Evolutionary conservation across 2,329 filamentous ascomycete species (phyloP).

Genomic region (Fusarium odoratissimum): DNA sequence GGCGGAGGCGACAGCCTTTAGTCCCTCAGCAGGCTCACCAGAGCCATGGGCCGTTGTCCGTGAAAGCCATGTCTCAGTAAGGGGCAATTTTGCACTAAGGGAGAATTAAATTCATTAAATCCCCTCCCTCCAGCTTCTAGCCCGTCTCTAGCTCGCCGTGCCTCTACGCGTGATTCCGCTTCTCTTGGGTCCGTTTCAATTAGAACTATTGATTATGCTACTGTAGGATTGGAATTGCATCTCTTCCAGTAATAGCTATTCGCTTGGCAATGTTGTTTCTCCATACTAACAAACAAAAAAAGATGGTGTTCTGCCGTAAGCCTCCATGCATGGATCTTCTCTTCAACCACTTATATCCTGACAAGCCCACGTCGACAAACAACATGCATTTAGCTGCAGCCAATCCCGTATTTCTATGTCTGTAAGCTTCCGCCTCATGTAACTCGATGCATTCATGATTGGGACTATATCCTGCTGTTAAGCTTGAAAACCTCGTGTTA

Average conservation of each 20-base stretch:
- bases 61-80: slow-evolving; percentile 26
- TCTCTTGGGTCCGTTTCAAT: background rate
- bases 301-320: slow-evolving; percentile 35
- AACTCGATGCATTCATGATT: slow-evolving; percentile 24
- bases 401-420: slow-evolving; percentile 25
- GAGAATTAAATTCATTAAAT: background rate
- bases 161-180: slow-evolving; percentile 34
- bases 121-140: slow-evolving; percentile 26
- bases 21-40: background rate
- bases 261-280: slow-evolving; percentile 2
- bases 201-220: slow-evolving; percentile 22
- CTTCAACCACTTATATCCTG: slow-evolving; percentile 23
- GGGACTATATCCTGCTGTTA: slow-evolving; percentile 2
- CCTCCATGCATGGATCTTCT: slow-evolving; percentile 16
- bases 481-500: slow-evolving; percentile 33
- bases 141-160: slow-evolving; percentile 23
- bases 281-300: background rate
- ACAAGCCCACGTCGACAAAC: slow-evolving; percentile 14
- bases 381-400: slow-evolving; percentile 6
- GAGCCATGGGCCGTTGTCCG: background rate
- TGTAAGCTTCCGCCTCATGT: slow-evolving; percentile 31
- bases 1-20: slow-evolving; percentile 6
- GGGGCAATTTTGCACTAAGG: slow-evolving; percentile 12
- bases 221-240: slow-evolving; percentile 1
- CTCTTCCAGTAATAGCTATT: background rate